These are phyloP conservation scores for Tolypocladium sp. DNA, from an alignment of 2,329 filamentous ascomycete genomes.

Conservation along the genomic window DNA sequence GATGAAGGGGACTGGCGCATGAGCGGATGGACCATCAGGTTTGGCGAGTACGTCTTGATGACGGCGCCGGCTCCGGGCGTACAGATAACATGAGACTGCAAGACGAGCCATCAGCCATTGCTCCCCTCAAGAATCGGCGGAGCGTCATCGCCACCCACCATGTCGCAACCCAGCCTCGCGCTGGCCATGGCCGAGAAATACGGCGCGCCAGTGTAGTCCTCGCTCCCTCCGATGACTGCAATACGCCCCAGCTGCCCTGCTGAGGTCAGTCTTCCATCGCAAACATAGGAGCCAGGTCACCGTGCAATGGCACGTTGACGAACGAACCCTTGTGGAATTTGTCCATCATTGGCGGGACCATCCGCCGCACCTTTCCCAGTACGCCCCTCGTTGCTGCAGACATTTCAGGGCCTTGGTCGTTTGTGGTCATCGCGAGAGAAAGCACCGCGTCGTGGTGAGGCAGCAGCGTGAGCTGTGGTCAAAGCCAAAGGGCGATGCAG, in stretches of 20 bases:
- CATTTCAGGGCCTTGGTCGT: conserved; percentile 35
- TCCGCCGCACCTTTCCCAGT: conserved; percentile 71
- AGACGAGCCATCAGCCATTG: background rate
- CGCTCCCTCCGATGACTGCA: conserved; percentile 87
- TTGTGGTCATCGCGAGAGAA: conserved; percentile 12
- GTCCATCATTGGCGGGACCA: conserved; percentile 91
- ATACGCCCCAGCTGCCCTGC: conserved; percentile 84
- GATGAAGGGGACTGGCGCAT: conserved; percentile 61
- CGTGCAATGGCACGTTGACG: background rate
- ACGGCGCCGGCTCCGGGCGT: conserved; percentile 78
- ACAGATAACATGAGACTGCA: conserved; percentile 86
- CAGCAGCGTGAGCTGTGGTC: background rate
- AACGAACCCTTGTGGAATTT: conserved; percentile 85
- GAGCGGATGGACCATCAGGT: conserved; percentile 95
- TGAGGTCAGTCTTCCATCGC: conserved; percentile 7
- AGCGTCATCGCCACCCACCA: conserved; percentile 45
- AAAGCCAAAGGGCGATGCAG: background rate
- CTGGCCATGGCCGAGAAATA: conserved; percentile 98
- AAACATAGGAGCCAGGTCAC: background rate
- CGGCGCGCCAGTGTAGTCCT: conserved; percentile 93
- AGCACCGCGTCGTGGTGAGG: background rate
- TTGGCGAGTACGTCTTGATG: conserved; percentile 96
- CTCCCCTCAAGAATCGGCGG: background rate
- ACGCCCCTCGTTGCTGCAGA: conserved; percentile 65
- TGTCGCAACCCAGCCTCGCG: conserved; percentile 78